These are phyloP conservation scores for Gonium pectorale DNA, from an alignment of 139 green algal genomes.

Conservation along the genomic window DNA sequence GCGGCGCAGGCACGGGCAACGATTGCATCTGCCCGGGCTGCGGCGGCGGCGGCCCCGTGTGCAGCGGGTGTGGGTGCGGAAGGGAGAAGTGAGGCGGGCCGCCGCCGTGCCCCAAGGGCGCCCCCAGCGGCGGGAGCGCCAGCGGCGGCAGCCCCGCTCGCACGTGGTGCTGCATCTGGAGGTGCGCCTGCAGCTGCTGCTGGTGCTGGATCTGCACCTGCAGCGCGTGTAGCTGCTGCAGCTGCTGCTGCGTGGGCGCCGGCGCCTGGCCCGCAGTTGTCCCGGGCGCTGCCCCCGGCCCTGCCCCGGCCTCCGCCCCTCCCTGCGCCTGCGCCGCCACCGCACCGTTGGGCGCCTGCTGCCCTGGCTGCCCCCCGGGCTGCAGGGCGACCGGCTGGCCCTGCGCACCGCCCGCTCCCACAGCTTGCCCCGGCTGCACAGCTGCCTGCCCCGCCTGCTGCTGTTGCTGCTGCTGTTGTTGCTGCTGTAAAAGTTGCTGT, in stretches of 20 bases:
- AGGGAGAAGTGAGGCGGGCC: too few species aligned
- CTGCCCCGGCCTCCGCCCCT: neutral
- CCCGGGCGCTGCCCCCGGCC: neutral
- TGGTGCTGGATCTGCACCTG: neutral
- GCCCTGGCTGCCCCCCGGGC: neutral
- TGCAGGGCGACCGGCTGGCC: neutral
- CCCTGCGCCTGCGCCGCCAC: neutral
- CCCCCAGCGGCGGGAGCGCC: neutral
- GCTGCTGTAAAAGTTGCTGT: neutral
- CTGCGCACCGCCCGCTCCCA: neutral
- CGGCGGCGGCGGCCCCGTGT: too few species aligned
- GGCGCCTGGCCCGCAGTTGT: neutral
- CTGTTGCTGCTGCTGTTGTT: constrained; percentile 12
- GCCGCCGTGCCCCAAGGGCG: too few species aligned
- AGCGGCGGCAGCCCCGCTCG: neutral
- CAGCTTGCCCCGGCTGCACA: neutral
- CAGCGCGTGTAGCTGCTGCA: neutral
- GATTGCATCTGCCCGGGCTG: too few species aligned
- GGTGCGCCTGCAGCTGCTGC: constrained; percentile 1
- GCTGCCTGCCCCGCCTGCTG: neutral
- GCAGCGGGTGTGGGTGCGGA: too few species aligned
- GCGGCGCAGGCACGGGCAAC: too few species aligned
- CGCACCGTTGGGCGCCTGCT: constrained; percentile 4
- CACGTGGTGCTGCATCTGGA: neutral
- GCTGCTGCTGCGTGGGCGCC: neutral